A percentile compares a stretch with the other conserved stretches of the same genome.
phyloP scores from a whole-genome alignment of 208 protist genomes.

The Trypanosoma boissoni region DNA sequence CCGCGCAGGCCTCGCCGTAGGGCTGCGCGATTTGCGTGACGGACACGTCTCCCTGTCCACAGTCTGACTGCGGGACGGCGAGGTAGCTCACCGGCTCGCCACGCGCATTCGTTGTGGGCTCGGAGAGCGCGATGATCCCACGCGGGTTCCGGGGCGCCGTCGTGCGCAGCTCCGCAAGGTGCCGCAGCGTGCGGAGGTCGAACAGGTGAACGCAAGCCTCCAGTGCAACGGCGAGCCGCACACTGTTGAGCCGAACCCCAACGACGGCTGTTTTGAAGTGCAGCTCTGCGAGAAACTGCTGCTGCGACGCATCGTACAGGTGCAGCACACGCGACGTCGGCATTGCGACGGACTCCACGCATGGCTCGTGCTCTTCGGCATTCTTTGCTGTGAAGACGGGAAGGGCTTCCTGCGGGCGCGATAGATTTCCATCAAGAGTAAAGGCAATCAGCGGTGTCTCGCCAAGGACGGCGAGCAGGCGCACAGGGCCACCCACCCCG shows the following conservation, averaged over 20 bases:
- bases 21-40: conserved; percentile 17
- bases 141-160: conserved; percentile 39
- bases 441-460: conserved; percentile 57
- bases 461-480: conserved; percentile 42
- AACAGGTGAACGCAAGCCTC: conserved; percentile 60
- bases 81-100: conserved; percentile 29
- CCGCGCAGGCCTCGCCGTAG: too few relatives aligned
- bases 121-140: conserved; percentile 40
- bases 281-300: conserved; percentile 41
- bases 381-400: too few relatives aligned
- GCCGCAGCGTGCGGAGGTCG: conserved; percentile 48
- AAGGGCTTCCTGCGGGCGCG: too few relatives aligned
- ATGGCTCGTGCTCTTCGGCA: not conserved
- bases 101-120: conserved; percentile 17
- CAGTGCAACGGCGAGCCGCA: conserved; percentile 39
- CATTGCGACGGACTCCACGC: not conserved
- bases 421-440: conserved; percentile 28
- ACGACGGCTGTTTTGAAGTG: conserved; percentile 57
- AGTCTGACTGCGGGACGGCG: conserved; percentile 34
- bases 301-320: conserved; percentile 46
- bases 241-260: conserved; percentile 39
- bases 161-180: conserved; percentile 52
- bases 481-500: conserved; percentile 32
- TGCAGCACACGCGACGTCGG: conserved; percentile 24
- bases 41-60: conserved; percentile 27